A percentile compares a stretch with the other conserved stretches of the same genome.
Conservation (phyloP, 108 stramenopile species). For the Phaeodactylum tricornutum region DNA sequence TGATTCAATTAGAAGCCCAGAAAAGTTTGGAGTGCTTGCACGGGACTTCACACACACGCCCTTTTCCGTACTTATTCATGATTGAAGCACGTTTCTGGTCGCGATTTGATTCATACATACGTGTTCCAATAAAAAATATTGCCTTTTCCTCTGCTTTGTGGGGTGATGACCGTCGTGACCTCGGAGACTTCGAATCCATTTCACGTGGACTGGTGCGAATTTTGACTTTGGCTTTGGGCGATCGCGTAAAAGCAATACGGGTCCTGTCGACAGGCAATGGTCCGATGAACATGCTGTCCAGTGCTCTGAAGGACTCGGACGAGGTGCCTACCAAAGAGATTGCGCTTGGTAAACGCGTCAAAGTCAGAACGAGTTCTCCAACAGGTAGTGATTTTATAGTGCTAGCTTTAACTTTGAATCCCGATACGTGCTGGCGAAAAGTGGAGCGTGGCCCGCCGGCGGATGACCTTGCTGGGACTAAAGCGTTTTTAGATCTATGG, state of each 20-base stretch:
- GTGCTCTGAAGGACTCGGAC: slow-evolving; percentile 12
- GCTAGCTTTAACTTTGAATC: slow-evolving; percentile 54
- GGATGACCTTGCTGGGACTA: slow-evolving; percentile 36
- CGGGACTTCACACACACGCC: slow-evolving; percentile 10
- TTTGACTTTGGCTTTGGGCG: slow-evolving; percentile 52
- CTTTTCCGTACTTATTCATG: slow-evolving; percentile 58
- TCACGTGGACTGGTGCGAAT: slow-evolving; percentile 34
- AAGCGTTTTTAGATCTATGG: slow-evolving; percentile 63
- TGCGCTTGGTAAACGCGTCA: neutral
- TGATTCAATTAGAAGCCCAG: slow-evolving; percentile 42
- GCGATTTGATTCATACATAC: slow-evolving; percentile 64
- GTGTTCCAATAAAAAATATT: slow-evolving; percentile 33
- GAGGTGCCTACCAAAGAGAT: slow-evolving; percentile 6
- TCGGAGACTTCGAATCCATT: slow-evolving; percentile 39
- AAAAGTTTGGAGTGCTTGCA: slow-evolving; percentile 22
- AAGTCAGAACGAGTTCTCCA: slow-evolving; percentile 15
- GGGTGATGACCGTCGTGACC: slow-evolving; percentile 18
- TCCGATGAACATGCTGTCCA: slow-evolving; percentile 4
- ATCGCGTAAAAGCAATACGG: slow-evolving; percentile 43
- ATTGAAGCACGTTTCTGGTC: slow-evolving; percentile 60
- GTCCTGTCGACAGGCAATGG: slow-evolving; percentile 71
- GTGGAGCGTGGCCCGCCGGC: slow-evolving; percentile 82
- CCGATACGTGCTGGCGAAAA: slow-evolving; percentile 48
- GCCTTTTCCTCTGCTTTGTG: neutral
- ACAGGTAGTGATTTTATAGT: slow-evolving; percentile 19